Percentiles rank a stretch among this genome's conserved stretches.
These are phyloP conservation scores for Monilinia fructigena DNA, from an alignment of 2,329 filamentous ascomycete genomes.

Conservation along the genomic window DNA sequence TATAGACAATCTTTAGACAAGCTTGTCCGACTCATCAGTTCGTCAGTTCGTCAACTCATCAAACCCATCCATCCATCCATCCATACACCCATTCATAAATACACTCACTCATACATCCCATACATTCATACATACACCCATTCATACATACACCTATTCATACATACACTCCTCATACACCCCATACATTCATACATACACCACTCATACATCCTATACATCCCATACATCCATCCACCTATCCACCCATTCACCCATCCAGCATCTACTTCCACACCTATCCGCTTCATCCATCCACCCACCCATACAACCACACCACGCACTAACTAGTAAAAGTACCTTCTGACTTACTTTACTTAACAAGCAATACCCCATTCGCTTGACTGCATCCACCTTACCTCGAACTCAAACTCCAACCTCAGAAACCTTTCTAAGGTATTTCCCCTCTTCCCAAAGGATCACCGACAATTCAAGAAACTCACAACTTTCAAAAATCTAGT, in stretches of 20 bases:
- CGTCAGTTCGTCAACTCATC: too few species aligned
- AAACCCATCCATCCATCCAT: too few species aligned
- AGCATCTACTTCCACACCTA: background rate
- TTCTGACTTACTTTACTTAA: background rate
- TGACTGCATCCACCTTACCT: constrained; percentile 17
- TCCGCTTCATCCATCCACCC: background rate
- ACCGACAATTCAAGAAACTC: background rate
- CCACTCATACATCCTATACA: too few species aligned
- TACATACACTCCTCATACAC: too few species aligned
- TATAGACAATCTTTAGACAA: too few species aligned
- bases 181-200: too few species aligned
- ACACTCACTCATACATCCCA: too few species aligned
- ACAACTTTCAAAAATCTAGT: background rate
- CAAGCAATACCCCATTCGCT: constrained; percentile 16
- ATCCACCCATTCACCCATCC: background rate
- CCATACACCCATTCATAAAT: too few species aligned
- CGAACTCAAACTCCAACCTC: constrained; percentile 11
- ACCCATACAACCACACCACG: too few species aligned
- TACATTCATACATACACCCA: too few species aligned
- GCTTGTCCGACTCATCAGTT: too few species aligned
- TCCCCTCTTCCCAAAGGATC: constrained; percentile 22
- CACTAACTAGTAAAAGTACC: background rate
- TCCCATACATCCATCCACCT: background rate
- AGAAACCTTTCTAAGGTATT: constrained; percentile 4
- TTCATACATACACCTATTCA: too few species aligned